These are phyloP conservation scores for Candida silvicultrix DNA, from an alignment of 805 yeast species.

Conservation along the genomic window DNA sequence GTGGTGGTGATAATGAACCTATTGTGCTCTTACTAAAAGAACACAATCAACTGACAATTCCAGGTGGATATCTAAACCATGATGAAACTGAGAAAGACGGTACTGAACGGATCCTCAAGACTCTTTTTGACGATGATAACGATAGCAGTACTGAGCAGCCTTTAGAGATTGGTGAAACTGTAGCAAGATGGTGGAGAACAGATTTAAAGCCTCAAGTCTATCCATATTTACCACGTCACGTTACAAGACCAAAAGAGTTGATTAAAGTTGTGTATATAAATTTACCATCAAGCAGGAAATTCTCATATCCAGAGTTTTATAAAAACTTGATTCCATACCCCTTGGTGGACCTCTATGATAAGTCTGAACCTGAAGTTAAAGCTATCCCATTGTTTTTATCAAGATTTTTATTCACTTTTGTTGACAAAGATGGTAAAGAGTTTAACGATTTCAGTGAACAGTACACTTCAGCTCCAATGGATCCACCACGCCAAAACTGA, in stretches of 20 bases:
- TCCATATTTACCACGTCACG: constrained; percentile 9
- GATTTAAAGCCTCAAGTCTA: constrained; percentile 8
- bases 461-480: neutral
- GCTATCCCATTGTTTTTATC: constrained; percentile 30
- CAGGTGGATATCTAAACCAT: constrained; percentile 9
- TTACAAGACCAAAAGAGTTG: constrained; percentile 7
- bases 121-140: constrained; percentile 7
- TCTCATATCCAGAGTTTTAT: constrained; percentile 4
- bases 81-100: constrained; percentile 11
- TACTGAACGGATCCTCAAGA: constrained; percentile 5
- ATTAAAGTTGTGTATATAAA: constrained; percentile 8
- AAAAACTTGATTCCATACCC: constrained; percentile 4
- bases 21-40: constrained; percentile 5
- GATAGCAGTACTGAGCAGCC: too few species aligned
- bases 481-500: neutral
- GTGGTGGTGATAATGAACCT: constrained; percentile 8
- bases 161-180: constrained; percentile 1
- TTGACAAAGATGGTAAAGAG: neutral
- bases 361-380: constrained; percentile 10
- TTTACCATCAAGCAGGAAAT: constrained; percentile 1
- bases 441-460: neutral
- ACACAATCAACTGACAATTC: constrained; percentile 2
- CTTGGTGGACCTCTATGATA: constrained; percentile 10
- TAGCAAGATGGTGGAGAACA: constrained; percentile 14
- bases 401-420: constrained; percentile 6